Conservation (phyloP, 169 alveolate species). For the Cryptosporidium tyzzeri region DNA sequence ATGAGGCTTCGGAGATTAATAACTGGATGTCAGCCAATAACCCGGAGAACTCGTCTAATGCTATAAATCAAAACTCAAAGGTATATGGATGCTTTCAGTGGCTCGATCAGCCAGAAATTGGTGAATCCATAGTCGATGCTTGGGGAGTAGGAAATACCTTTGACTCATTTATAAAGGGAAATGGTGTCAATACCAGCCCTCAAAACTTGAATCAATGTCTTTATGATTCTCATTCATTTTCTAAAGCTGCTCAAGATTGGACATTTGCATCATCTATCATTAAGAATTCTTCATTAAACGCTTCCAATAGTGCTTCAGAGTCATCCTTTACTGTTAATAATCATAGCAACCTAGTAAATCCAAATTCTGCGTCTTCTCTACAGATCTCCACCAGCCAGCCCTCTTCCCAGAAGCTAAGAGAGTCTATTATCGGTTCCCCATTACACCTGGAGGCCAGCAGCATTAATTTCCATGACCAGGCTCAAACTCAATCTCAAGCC, state of each 20-base stretch:
- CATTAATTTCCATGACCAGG: not conserved
- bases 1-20: constrained; percentile 9
- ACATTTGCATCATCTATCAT: not conserved
- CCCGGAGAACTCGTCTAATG: not conserved
- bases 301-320: constrained; percentile 4
- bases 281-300: not conserved
- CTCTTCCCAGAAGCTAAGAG: not conserved
- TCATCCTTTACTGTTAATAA: not conserved
- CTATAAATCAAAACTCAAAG: not conserved
- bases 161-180: not conserved
- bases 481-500: not conserved
- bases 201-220: constrained; percentile 2
- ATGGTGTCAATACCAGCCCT: not conserved
- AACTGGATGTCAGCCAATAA: not conserved
- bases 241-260: constrained; percentile 19
- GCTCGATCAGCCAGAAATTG: constrained; percentile 22
- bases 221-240: not conserved
- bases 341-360: not conserved
- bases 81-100: not conserved
- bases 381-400: not conserved
- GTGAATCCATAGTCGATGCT: not conserved
- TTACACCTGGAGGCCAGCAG: not conserved
- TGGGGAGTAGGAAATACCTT: constrained; percentile 4
- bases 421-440: not conserved
- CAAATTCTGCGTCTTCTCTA: not conserved